phyloP scores from a whole-genome alignment of 257 asterid species.

The Lavandula angustifolia region DNA sequence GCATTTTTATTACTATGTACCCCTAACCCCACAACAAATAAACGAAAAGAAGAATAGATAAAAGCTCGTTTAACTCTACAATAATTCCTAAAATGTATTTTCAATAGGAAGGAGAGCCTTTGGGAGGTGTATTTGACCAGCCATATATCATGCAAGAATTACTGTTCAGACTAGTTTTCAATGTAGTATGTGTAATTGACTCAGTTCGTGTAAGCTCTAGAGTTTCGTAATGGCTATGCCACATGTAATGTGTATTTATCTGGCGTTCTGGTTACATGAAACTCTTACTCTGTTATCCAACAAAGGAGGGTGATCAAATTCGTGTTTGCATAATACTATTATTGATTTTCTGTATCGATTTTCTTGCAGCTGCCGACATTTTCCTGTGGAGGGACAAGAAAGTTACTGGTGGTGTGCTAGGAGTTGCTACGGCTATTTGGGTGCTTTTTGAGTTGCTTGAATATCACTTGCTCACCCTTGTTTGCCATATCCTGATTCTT shows the following conservation, averaged over 20 bases:
- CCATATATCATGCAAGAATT: too few species aligned
- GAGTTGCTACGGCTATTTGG: constrained; percentile 81
- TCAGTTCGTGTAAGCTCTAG: not conserved
- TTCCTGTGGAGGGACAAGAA: constrained; percentile 93
- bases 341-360: not conserved
- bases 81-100: too few species aligned
- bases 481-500: constrained; percentile 80
- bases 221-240: not conserved
- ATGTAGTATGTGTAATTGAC: not conserved
- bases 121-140: too few species aligned
- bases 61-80: too few species aligned
- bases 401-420: constrained; percentile 70
- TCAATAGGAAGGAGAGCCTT: too few species aligned
- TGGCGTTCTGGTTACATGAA: not conserved
- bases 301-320: too few species aligned
- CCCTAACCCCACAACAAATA: too few species aligned
- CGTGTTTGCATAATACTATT: too few species aligned
- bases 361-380: constrained; percentile 79
- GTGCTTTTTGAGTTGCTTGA: constrained; percentile 89
- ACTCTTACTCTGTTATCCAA: not conserved
- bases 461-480: constrained; percentile 78
- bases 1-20: too few species aligned
- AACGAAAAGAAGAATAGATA: too few species aligned
- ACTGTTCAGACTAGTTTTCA: not conserved
- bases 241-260: not conserved